These are phyloP conservation scores for Lepraria neglecta DNA, from an alignment of 495 filamentous ascomycete genomes.

Conservation along the genomic window DNA sequence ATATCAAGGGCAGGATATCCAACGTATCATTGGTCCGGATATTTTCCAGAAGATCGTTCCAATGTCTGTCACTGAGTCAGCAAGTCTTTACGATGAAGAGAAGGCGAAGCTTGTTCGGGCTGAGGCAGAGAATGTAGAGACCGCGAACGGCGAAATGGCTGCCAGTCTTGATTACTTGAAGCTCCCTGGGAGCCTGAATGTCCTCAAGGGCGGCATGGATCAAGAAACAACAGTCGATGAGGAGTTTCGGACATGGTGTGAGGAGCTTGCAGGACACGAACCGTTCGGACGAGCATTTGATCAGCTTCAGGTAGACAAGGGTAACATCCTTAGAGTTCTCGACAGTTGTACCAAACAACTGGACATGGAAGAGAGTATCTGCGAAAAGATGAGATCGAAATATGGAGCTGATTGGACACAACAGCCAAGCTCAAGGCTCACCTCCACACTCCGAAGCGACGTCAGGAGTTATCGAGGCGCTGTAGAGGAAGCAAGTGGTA, in stretches of 20 bases:
- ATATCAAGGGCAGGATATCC: slow-evolving; percentile 94
- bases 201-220: slow-evolving; percentile 88
- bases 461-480: slow-evolving; percentile 80
- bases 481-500: slow-evolving; percentile 79
- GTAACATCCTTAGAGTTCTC: slow-evolving; percentile 59
- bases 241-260: slow-evolving; percentile 89
- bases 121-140: slow-evolving; percentile 85
- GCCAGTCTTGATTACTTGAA: slow-evolving; percentile 91
- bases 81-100: slow-evolving; percentile 95
- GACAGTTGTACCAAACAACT: slow-evolving; percentile 78
- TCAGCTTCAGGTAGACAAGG: slow-evolving; percentile 67
- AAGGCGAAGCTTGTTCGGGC: slow-evolving; percentile 93
- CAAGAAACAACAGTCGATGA: slow-evolving; percentile 83
- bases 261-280: slow-evolving; percentile 78
- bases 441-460: slow-evolving; percentile 77
- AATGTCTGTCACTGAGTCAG: slow-evolving; percentile 92
- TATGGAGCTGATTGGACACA: slow-evolving; percentile 96
- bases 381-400: slow-evolving; percentile 98
- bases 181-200: slow-evolving; percentile 79
- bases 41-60: slow-evolving; percentile 96
- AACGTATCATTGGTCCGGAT: slow-evolving; percentile 91
- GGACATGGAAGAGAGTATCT: slow-evolving; percentile 94
- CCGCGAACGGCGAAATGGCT: slow-evolving; percentile 90
- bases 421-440: slow-evolving; percentile 85
- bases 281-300: slow-evolving; percentile 71